Evolutionary conservation across 345 rosid genomes (phyloP), one percentile per base, ranked within the genome.

Genomic region (Erucastrum elatum): DNA sequence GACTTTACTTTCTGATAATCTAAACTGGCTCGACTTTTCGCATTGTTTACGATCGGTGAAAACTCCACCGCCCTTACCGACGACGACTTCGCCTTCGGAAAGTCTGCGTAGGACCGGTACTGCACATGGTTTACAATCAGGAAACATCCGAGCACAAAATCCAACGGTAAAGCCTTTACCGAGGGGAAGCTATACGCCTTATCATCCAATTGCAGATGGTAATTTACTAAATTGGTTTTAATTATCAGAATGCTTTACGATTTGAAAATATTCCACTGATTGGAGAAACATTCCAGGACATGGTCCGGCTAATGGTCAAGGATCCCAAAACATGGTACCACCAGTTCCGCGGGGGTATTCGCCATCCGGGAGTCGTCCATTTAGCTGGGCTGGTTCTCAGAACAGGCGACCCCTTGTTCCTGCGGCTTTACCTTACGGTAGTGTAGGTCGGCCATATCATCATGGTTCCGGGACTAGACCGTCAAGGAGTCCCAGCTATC

Each of bases 351-450:
- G 21, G 6, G 86, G 84, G 31, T 62, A 15, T 68, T 59, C 29
- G 21, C 11, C 44, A 2, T 26, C 49, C 0, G 9, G 2, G 17
- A 75, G 6, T 34, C 16, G 6, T 34, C 16, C 4, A 21, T 4
- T 3, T 26, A 31, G 13, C 0, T 41, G 25, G 49, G 9, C 10
- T 15, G 8, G 46, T 46, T 1, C 11, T 68, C 25, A 7, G 26
- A 31, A 46, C 74, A 82, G 39, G 46, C 76, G 29, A 51, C 64
- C 85, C 33, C 64, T 75, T 9, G 77, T 84, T 66, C 88, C 90
- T 3, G 83, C 87, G 33, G 62, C 12, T 46, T 16, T 30, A 30
- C 84, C 91, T 6, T 89, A 84, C 26, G 92, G 90, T 21, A 86
- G 26, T 1, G 9, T 26, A 25, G 1, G 1, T 66, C 3, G 2